Percentiles rank a stretch among this genome's conserved stretches.
Conservation (phyloP, 1,139 yeast species). For the Sporopachydermia cereana region DNA sequence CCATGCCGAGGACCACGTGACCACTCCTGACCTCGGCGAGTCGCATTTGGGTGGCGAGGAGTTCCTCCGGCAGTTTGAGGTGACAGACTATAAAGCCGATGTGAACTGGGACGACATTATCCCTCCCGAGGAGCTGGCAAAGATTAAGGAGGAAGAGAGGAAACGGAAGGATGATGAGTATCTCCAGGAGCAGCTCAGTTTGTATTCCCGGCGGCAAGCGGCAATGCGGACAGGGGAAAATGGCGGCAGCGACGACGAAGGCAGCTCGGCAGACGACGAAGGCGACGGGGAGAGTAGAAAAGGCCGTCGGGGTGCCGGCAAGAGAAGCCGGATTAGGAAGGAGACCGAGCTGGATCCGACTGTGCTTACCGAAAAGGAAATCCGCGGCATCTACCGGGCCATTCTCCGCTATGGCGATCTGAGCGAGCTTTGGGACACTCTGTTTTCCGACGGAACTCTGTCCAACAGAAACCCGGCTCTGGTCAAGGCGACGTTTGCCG, state of each 20-base stretch:
- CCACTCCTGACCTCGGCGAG: constrained; percentile 94
- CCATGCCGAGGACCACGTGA: constrained; percentile 95
- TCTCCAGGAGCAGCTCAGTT: constrained; percentile 79
- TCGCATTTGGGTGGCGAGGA: constrained; percentile 97
- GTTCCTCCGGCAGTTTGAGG: constrained; percentile 92
- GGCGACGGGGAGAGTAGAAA: constrained; percentile 26
- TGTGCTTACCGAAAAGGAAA: constrained; percentile 71
- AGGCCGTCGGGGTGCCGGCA: constrained; percentile 19
- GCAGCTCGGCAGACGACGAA: constrained; percentile 27
- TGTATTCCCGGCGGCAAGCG: constrained; percentile 72
- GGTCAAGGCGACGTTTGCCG: constrained; percentile 65
- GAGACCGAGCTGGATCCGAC: constrained; percentile 34
- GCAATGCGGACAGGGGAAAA: constrained; percentile 40
- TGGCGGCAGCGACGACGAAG: constrained; percentile 18
- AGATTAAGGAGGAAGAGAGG: constrained; percentile 85
- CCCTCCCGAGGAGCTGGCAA: constrained; percentile 85
- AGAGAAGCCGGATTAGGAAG: constrained; percentile 13
- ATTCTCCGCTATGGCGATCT: constrained; percentile 76
- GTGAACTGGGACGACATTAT: constrained; percentile 99
- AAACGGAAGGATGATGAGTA: constrained; percentile 76
- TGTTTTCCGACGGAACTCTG: constrained; percentile 82
- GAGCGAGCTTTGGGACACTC: constrained; percentile 69
- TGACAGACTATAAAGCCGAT: constrained; percentile 96
- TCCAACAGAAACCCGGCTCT: constrained; percentile 80
- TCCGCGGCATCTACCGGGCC: constrained; percentile 77